A percentile compares a stretch with the other conserved stretches of the same genome.
Conservation (phyloP, 2,329 filamentous ascomycete genomes). For the Onygenales sp. region DNA sequence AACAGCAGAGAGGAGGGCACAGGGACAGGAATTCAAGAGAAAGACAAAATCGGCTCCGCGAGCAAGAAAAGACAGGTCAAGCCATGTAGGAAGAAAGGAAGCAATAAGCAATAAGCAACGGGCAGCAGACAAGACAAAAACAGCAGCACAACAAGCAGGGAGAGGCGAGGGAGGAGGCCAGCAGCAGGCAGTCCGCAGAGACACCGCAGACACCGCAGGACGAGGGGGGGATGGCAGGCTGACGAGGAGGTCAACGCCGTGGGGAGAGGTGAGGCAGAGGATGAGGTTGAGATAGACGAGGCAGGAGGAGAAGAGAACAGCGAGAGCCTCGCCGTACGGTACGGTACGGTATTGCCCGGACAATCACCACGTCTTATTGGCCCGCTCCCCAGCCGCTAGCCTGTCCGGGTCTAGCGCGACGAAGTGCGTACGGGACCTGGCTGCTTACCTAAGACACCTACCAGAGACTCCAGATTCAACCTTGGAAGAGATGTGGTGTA, state of each 20-base stretch:
- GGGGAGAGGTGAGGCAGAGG: not conserved
- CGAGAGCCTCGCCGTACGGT: too few relatives aligned
- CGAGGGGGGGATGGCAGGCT: slow-evolving; percentile 15
- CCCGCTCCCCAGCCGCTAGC: too few relatives aligned
- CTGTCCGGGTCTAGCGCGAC: too few relatives aligned
- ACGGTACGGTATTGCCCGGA: too few relatives aligned
- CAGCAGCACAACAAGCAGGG: not conserved
- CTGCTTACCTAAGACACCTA: too few relatives aligned
- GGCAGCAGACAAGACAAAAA: not conserved
- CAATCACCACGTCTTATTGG: too few relatives aligned
- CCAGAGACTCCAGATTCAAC: too few relatives aligned
- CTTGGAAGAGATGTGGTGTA: too few relatives aligned
- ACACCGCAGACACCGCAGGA: slow-evolving; percentile 20
- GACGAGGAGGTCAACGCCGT: not conserved
- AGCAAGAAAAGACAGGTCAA: not conserved
- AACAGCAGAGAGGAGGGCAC: not conserved
- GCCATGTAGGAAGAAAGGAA: not conserved
- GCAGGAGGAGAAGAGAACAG: not conserved
- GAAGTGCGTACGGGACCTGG: too few relatives aligned
- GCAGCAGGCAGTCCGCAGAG: slow-evolving; percentile 9
- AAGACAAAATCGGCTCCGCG: not conserved
- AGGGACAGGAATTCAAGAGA: not conserved
- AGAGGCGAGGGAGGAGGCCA: not conserved
- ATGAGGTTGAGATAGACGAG: not conserved
- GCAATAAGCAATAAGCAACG: not conserved